Evolutionary conservation across 169 alveolate species (phyloP), one percentile per base, ranked within the genome.

Genomic region (Plasmodium vivax): DNA sequence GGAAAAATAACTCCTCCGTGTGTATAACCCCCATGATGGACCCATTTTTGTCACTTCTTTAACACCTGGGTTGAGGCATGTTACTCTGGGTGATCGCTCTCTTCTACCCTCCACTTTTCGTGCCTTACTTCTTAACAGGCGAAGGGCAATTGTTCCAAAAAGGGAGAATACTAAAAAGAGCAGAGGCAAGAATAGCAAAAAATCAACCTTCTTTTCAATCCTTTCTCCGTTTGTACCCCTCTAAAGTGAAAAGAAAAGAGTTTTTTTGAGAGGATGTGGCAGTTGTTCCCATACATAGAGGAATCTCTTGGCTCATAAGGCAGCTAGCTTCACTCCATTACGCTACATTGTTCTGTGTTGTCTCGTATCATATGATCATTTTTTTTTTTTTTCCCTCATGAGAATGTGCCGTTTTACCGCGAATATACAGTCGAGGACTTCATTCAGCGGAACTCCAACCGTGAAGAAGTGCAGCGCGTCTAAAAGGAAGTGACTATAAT

Each of bases 361-460:
- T 79, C 14, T 45, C 56, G 19, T 41, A 19, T 43, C 56, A 41
- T 41, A 6, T 41, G 27, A n/a, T 54, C 23, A 16, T 51, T 38
- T 62, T 84, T 10, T 38, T 68, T 6, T 36, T 30, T 30, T n/a
- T 30, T 71, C 51, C 68, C 32, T 0, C 27, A 81, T 47, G 51
- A 81, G 43, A 23, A 12, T 43, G 72, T 47, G 6, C 32, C 43
- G 5, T 23, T 45, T 79, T 88, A 88, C 94, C 32, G 38, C 27
- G 73, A 88, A 79, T 58, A 88, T 14, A 45, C 94, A 88, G 27
- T 88, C 94, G 30, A 88, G 54, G 43, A 88, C 34, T 88, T 88
- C 94, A 19, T 88, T 88, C 38, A 88, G 54, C 5, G 94, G 94
- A 36, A 88, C 72, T 7, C 94, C 94, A 12, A 80, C 23, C 8